Evolutionary conservation across 305 asterid species (phyloP).

Genomic region (Fraxinus ornus): DNA sequence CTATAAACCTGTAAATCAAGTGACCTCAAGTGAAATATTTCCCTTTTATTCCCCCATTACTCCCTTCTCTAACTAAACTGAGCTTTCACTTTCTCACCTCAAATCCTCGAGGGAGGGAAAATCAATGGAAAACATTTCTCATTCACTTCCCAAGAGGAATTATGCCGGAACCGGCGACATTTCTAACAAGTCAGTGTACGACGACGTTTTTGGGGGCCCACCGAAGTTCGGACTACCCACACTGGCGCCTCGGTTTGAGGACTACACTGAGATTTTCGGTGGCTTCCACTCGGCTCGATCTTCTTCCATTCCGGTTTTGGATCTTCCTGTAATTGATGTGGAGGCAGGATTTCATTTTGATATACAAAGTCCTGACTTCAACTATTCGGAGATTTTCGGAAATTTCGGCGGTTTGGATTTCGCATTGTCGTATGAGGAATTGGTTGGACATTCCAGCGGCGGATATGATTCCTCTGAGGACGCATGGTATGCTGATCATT

Average conservation of each 20-base stretch:
- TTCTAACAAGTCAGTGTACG: constrained; percentile 62
- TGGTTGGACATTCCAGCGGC: constrained; percentile 46
- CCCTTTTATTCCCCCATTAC: background rate
- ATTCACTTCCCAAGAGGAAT: constrained; percentile 55
- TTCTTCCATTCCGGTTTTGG: constrained; percentile 68
- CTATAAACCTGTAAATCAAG: background rate
- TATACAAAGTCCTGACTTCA: constrained; percentile 42
- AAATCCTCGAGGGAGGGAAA: constrained; percentile 9
- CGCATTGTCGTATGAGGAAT: constrained; percentile 55
- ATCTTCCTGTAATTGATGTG: constrained; percentile 47
- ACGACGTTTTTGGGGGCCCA: constrained; percentile 71
- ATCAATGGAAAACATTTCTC: constrained; percentile 57
- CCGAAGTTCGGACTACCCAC: constrained; percentile 54
- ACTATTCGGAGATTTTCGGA: constrained; percentile 70
- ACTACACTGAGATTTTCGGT: constrained; percentile 78
- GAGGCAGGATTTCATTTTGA: constrained; percentile 38
- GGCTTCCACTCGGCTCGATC: constrained; percentile 72
- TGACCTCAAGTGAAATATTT: background rate
- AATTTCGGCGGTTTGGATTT: constrained; percentile 42
- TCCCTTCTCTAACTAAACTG: background rate
- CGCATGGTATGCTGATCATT: constrained; percentile 52
- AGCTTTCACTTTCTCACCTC: background rate
- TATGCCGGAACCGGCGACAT: constrained; percentile 45
- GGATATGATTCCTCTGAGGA: constrained; percentile 65
- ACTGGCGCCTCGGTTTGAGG: constrained; percentile 74